Evolutionary conservation across 2,329 filamentous ascomycete genomes (phyloP), one percentile per base, ranked within the genome.

Genomic region (Aspergillus glaucus): DNA sequence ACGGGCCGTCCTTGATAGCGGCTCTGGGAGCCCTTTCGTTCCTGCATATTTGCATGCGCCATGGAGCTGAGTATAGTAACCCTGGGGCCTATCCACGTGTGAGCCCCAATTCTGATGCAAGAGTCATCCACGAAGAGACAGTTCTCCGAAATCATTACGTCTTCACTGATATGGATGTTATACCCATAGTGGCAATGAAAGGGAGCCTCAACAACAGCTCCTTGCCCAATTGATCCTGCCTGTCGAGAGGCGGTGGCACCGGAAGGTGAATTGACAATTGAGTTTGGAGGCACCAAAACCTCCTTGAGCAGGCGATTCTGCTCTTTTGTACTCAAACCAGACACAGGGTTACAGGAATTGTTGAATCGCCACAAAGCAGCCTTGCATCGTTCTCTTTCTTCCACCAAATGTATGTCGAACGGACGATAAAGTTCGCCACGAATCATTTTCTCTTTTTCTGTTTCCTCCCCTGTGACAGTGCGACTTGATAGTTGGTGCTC

Each of bases 161-260:
- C 85, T 58, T 91, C 85, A 10, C 88, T 91, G 56, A 98, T 87
- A 43, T 80, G 80, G 59, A 97, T 86, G 66, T 98, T 97, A 72
- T 95, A 97, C 0, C 93, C 93, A 62, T 96, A 96, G 62, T 96
- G 90, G 65, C 92, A 96, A 43, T 79, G 84, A 67, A 98, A 97
- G 0, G 92, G 92, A 2, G 87, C 83, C 61, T 95, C 89, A 22
- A 98, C 86, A 39, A 85, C 77, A 4, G 88, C 85, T 48, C 85
- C 82, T 14, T 84, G 79, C n/a, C 88, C 88, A 4, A 93, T 79
- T 21, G 79, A 48, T 80, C 87, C 48, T 74, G 54, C 51, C 63
- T 57, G 79, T 76, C 37, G 75, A 76, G 47, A 79, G 66, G 8
- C 78, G 70, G 42, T 77, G 76, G 74, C 71, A 57, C 78, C 69